A percentile compares a stretch with the other conserved stretches of the same genome.
Evolutionary conservation across 176 grass and related monocot species (phyloP).

Genomic region (Phragmites australis): DNA sequence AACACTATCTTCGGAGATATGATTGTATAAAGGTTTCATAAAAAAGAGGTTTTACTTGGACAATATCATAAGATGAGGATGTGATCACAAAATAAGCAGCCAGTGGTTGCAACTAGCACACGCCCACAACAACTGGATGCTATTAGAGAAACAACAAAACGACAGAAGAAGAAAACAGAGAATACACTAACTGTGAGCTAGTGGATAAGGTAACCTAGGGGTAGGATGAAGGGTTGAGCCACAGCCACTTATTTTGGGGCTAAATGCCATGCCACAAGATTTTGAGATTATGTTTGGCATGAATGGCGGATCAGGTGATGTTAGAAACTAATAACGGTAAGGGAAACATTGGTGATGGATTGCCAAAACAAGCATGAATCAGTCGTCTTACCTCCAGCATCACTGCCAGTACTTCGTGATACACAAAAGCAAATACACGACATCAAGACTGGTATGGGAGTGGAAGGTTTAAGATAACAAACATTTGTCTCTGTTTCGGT

Average conservation of each 20-base stretch:
- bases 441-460: background rate
- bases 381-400: background rate
- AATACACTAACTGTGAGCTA: constrained; percentile 33
- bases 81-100: constrained; percentile 41
- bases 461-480: background rate
- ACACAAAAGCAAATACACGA: constrained; percentile 17
- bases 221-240: constrained; percentile 40
- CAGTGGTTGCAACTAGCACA: constrained; percentile 46
- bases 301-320: constrained; percentile 5
- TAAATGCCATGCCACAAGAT: constrained; percentile 46
- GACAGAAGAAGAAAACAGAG: constrained; percentile 30
- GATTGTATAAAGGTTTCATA: background rate
- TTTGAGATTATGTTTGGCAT: constrained; percentile 46
- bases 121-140: constrained; percentile 15
- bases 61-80: constrained; percentile 35
- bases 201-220: constrained; percentile 52
- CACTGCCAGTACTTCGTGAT: background rate
- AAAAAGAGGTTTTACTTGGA: constrained; percentile 10
- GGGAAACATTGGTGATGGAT: constrained; percentile 4
- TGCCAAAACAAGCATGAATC: constrained; percentile 15
- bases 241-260: constrained; percentile 47
- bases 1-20: background rate
- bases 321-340: constrained; percentile 25
- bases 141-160: constrained; percentile 47
- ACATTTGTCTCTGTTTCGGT: too few relatives aligned